phyloP scores from a whole-genome alignment of 495 filamentous ascomycete genomes.

The Thozetella sp. region DNA sequence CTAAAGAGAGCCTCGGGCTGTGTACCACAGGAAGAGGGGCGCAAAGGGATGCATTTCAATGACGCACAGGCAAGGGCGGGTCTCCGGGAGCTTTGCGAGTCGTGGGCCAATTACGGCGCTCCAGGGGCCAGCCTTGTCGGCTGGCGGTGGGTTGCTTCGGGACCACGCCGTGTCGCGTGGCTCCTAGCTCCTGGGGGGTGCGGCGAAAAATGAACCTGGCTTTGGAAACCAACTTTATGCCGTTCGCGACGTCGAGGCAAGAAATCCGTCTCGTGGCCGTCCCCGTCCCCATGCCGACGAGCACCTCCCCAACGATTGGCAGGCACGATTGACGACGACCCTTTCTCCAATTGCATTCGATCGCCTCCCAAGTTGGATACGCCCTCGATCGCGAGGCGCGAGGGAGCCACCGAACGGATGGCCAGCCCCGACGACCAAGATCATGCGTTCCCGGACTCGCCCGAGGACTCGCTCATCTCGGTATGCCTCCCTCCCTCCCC shows the following conservation, averaged over 20 bases:
- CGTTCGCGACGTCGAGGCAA: neutral
- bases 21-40: neutral
- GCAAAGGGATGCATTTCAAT: neutral
- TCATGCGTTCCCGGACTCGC: slow-evolving; percentile 51
- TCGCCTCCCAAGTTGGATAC: neutral
- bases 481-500: slow-evolving; percentile 28
- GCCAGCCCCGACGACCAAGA: slow-evolving; percentile 50
- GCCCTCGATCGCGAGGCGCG: neutral
- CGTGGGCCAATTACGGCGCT: neutral
- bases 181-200: neutral
- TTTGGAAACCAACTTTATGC: neutral
- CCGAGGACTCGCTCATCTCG: slow-evolving; percentile 51
- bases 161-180: neutral
- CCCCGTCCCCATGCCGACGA: neutral
- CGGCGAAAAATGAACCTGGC: neutral
- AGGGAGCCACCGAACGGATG: slow-evolving; percentile 38
- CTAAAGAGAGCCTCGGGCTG: slow-evolving; percentile 9
- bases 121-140: neutral
- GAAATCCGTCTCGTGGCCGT: neutral
- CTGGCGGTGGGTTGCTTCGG: neutral
- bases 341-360: neutral
- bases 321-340: neutral
- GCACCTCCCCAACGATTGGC: neutral
- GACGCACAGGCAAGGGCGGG: neutral
- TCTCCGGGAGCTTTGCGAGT: neutral